Evolutionary conservation across 2,329 filamentous ascomycete genomes (phyloP), one percentile per base, ranked within the genome.

Genomic region (Xylaria multiplex): DNA sequence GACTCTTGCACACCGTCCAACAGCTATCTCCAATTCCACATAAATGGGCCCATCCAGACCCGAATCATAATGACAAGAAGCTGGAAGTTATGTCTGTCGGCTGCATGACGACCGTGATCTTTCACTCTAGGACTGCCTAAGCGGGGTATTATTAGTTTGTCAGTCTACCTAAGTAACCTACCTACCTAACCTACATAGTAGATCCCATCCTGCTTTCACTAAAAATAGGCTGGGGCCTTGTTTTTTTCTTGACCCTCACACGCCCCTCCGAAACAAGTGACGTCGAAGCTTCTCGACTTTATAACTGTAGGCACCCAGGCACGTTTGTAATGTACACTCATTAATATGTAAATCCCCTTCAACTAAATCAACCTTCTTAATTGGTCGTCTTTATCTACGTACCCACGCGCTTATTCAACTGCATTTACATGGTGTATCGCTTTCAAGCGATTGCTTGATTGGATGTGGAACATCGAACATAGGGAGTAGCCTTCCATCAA

Each of bases 241-340:
- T 32, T 6, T 22, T 27, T 32, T n/a, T 46, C 19, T 35, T 45
- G 27, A 27, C 27, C 27, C 27, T 40, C 24, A 42, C 24, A 19
- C 27, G 61, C 42, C 62, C 63, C 66, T 58, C 42, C 27, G 61
- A 30, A 35, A 52, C 3, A 48, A 35, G 43, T 68, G 68, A 70
- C 63, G 68, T 66, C 66, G 66, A 65, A 70, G 54, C 62, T 67
- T 67, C 67, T 67, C 65, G 65, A 68, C 32, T 43, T 42, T 5
- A 1, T 42, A 37, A 54, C 45, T 46, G 24, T 27, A 49, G 22
- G 27, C 14, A 48, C 3, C 19, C 45, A 49, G 19, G 24, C 6
- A 49, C 24, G 24, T 6, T 35, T 19, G 16, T 27, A 27, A 27
- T 27, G 27, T 54, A 35, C 50, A 42, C 14, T 19, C 37, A 22